phyloP scores from a whole-genome alignment of 495 filamentous ascomycete genomes.

The Cairneyella variabilis region DNA sequence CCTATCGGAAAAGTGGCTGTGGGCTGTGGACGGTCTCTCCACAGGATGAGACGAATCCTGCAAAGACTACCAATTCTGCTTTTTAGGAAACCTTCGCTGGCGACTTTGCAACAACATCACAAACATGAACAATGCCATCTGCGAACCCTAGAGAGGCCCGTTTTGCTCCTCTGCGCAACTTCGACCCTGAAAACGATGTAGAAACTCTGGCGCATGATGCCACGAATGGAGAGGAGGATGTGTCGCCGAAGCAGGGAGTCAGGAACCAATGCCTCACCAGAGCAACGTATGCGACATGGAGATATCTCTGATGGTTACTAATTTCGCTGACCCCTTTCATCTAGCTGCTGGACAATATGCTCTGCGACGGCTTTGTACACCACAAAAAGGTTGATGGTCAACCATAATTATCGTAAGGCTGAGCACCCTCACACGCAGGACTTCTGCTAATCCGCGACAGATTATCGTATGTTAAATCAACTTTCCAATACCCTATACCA shows the following conservation, averaged over 20 bases:
- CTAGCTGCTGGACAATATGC: conserved; percentile 7
- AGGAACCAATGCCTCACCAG: neutral
- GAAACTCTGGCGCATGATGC: neutral
- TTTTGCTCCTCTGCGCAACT: neutral
- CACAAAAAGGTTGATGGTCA: conserved; percentile 11
- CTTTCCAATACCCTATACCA: neutral
- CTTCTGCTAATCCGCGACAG: conserved; percentile 2
- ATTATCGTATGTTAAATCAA: conserved; percentile 15
- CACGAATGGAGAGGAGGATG: neutral
- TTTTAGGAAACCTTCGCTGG: too few species aligned
- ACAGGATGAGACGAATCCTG: too few species aligned
- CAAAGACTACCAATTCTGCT: too few species aligned
- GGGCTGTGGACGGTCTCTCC: too few species aligned
- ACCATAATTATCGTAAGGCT: conserved; percentile 6
- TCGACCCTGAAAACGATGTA: neutral
- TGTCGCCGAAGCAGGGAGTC: neutral
- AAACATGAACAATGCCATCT: neutral
- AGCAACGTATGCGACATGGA: neutral
- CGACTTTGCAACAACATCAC: too few species aligned
- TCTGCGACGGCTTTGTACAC: conserved; percentile 11
- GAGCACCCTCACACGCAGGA: neutral
- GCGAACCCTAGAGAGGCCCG: neutral
- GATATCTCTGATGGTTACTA: neutral
- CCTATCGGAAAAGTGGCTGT: too few species aligned
- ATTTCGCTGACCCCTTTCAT: too few species aligned